Base-by-base conservation (phyloP, 176 grass and related monocot genomes). In the Lolium multiflorum region DNA sequence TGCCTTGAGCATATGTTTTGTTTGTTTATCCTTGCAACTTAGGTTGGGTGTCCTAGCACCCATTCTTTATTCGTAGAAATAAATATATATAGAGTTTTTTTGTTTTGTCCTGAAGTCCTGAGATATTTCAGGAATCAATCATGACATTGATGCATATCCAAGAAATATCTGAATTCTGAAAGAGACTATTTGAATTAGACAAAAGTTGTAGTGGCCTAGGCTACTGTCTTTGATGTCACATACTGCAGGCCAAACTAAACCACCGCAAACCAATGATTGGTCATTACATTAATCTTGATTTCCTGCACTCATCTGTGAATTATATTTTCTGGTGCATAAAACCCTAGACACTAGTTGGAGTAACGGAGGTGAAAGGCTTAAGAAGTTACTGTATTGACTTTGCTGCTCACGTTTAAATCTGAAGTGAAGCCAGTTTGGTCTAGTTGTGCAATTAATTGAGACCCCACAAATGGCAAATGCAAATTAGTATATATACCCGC, bases 121-220 rank as follows among this genome's bases (percentile, higher is more conserved):
- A 57, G 46, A 39, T 74, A 51, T 64, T 60, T 66, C 66, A 65
- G 46, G 35, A 72, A 65, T 22, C 31, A 13, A 15, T 43, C 24
- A 11, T 71, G 79, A 46, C 51, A 66, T 65, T 78, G 84, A 83
- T 72, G 41, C 39, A 20, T 66, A 46, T 48, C 69, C 80, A 82
- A 71, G 20, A 55, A 82, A 82, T 50, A 22, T 71, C 24, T 75
- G 75, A 44, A 44, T 59, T 28, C 16, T 70, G 16, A 63, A 78
- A 46, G 31, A 63, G 26, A 31, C 17, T 1, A 78, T 71, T 81
- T 82, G 28, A 73, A 70, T n/a, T 69, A 82, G 7, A 69, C 4
- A 47, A 66, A 38, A 5, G 7, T 7, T 71, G 31, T 20, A 13
- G 52, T 72, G 66, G 41, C 49, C 85, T 59, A 28, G 25, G 55